A percentile compares a stretch with the other conserved stretches of the same genome.
phyloP scores from a whole-genome alignment of 768 basidiomycete genomes.

The Suillus occidentalis region DNA sequence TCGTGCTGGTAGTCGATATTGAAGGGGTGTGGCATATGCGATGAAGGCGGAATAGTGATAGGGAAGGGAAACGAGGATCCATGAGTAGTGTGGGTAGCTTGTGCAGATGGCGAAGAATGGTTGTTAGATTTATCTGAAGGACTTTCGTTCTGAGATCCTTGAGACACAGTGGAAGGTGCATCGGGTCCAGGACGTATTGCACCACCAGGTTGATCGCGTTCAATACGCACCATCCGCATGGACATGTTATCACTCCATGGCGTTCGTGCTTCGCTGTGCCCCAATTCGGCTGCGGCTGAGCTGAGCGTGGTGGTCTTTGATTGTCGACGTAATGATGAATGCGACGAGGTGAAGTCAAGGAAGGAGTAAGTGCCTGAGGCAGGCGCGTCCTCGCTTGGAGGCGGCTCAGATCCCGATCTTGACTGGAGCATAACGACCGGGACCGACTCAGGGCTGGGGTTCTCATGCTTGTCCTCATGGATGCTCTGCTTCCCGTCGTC shows the following conservation, averaged over 20 bases:
- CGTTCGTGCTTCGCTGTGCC: slow-evolving; percentile 17
- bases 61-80: slow-evolving; percentile 45
- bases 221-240: slow-evolving; percentile 16
- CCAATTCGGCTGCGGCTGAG: slow-evolving; percentile 27
- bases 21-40: slow-evolving; percentile 28
- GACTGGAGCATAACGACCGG: slow-evolving; percentile 31
- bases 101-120: slow-evolving; percentile 18
- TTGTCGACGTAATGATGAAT: slow-evolving; percentile 21
- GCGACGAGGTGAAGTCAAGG: slow-evolving; percentile 31
- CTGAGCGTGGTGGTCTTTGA: slow-evolving; percentile 29
- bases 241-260: slow-evolving; percentile 22
- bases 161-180: slow-evolving; percentile 33
- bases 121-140: slow-evolving; percentile 26
- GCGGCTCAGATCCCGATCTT: slow-evolving; percentile 9
- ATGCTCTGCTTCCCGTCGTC: slow-evolving; percentile 28
- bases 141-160: slow-evolving; percentile 20
- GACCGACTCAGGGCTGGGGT: slow-evolving; percentile 30
- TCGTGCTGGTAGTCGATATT: slow-evolving; percentile 18
- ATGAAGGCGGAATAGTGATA: slow-evolving; percentile 44
- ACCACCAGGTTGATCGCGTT: slow-evolving; percentile 19
- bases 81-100: slow-evolving; percentile 23
- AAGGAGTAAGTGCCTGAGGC: slow-evolving; percentile 34
- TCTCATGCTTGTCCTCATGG: slow-evolving; percentile 15
- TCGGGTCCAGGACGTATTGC: slow-evolving; percentile 24
- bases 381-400: slow-evolving; percentile 23